Evolutionary conservation across 495 filamentous ascomycete species (phyloP).

Genomic region (Jackrogersella multiformis): DNA sequence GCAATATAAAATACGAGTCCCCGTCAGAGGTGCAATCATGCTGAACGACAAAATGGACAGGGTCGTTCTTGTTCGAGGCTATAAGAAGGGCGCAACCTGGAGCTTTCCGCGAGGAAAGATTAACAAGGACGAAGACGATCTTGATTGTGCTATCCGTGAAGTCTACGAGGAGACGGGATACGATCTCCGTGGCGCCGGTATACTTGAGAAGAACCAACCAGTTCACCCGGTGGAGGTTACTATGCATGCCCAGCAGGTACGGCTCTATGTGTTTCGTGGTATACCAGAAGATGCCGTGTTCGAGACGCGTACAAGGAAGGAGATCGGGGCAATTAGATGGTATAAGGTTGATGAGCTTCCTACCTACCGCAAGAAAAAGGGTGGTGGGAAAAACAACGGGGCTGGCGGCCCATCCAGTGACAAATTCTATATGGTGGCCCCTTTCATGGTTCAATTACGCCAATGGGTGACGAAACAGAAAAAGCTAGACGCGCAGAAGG

Average conservation of each 20-base stretch:
- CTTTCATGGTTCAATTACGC: slow-evolving; percentile 84
- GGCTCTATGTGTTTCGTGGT: slow-evolving; percentile 87
- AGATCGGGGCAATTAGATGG: slow-evolving; percentile 97
- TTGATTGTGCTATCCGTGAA: slow-evolving; percentile 91
- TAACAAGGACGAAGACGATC: slow-evolving; percentile 91
- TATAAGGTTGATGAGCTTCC: slow-evolving; percentile 88
- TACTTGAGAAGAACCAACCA: slow-evolving; percentile 72
- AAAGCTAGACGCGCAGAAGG: slow-evolving; percentile 66
- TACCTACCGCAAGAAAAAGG: slow-evolving; percentile 72
- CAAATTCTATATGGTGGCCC: slow-evolving; percentile 98
- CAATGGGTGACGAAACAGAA: slow-evolving; percentile 90
- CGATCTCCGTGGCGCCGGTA: slow-evolving; percentile 75
- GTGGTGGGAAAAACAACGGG: slow-evolving; percentile 63
- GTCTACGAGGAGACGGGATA: slow-evolving; percentile 96
- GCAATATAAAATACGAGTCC: slow-evolving; percentile 91
- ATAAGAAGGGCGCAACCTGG: slow-evolving; percentile 97
- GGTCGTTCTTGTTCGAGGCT: slow-evolving; percentile 91
- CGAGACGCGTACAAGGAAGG: slow-evolving; percentile 89
- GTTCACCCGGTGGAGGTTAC: slow-evolving; percentile 84
- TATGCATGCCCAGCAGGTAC: slow-evolving; percentile 92
- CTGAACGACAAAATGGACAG: slow-evolving; percentile 91
- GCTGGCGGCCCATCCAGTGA: slow-evolving; percentile 71
- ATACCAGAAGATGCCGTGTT: slow-evolving; percentile 87
- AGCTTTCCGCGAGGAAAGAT: slow-evolving; percentile 97
- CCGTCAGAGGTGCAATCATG: slow-evolving; percentile 92